phyloP scores from a whole-genome alignment of 78 protist species.

The Dictyostelium firmibasis region DNA sequence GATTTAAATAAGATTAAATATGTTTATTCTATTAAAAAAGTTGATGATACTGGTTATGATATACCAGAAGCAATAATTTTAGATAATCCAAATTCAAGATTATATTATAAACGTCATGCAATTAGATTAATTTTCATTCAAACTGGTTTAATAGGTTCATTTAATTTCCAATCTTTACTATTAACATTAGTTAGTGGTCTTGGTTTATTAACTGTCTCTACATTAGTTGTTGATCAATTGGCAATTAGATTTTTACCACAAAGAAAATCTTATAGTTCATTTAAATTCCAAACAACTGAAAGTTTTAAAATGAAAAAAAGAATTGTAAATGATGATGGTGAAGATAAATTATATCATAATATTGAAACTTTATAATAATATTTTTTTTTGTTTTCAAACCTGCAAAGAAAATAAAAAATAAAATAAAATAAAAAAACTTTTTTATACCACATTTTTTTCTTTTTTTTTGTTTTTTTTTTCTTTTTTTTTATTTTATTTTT shows the following conservation, averaged over 20 bases:
- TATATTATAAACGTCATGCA: slow-evolving; percentile 57
- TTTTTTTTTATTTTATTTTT: no score
- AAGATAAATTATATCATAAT: background rate
- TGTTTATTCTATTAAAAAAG: background rate
- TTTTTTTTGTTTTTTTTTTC: no score
- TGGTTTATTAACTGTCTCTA: slow-evolving; percentile 29
- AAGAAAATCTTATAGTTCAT: slow-evolving; percentile 8
- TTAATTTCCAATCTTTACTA: slow-evolving; percentile 52
- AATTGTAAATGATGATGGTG: slow-evolving; percentile 4
- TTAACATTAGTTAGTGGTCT: slow-evolving; percentile 44
- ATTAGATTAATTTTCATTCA: slow-evolving; percentile 64
- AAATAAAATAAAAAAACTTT: no score
- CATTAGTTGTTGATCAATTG: slow-evolving; percentile 22
- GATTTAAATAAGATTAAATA: slow-evolving; percentile 11
- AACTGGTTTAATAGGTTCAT: slow-evolving; percentile 61
- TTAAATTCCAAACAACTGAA: slow-evolving; percentile 30
- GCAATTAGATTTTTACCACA: slow-evolving; percentile 48
- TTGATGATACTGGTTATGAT: slow-evolving; percentile 14
- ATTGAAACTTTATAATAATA: background rate
- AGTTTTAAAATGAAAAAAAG: background rate
- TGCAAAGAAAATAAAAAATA: no score
- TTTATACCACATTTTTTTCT: no score
- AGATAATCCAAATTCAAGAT: background rate
- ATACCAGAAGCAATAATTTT: slow-evolving; percentile 20
- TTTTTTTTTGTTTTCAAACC: no score